Evolutionary conservation across 1,284 basidiomycete species (phyloP), one percentile per base, ranked within the genome.

Genomic region (Hemileia vastatrix): DNA sequence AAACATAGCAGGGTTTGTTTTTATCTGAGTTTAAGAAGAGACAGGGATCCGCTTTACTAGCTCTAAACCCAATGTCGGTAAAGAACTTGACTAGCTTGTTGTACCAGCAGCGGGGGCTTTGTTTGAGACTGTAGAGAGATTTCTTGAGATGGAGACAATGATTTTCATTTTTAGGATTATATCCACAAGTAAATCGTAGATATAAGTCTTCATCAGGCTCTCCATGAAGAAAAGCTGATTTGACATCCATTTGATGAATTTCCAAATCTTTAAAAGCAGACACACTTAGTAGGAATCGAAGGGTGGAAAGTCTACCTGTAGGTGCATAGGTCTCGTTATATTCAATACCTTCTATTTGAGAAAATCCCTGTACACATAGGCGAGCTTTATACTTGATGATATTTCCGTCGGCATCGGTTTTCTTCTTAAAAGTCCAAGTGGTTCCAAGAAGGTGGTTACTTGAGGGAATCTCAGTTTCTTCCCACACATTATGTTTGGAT

Each of bases 311-410:
- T 11, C 72, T 70, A 3, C 75, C 75, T 0, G 80, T 73, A 0
- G 79, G 79, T 0, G 78, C 69, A 57, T 72, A 80, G 0, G 77
- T 80, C 33, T 80, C 71, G 21, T 76, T 72, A 64, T 78, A 81
- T 63, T 82, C 77, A 1, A 79, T 50, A 0, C 79, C 77, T 2
- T 70, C 68, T 0, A 71, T 63, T 66, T 82, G 81, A 0, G 69
- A 70, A 70, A 78, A 81, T 1, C 80, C 80, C 47, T 76, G 72
- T 0, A 78, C 80, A 0, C 80, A 77, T 0, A 80, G 71, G 0
- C 72, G 58, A 0, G 77, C 79, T 54, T 81, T 81, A 62, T 71
- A 70, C 13, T 67, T 64, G 9, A 65, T 45, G 2, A 78, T 57
- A 0, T 71, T 57, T 0, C 79, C 76, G 5, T 72, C 33, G 2